These are phyloP conservation scores for Hamamelis virginiana DNA, from an alignment of 164 flowering plant species.

Conservation along the genomic window DNA sequence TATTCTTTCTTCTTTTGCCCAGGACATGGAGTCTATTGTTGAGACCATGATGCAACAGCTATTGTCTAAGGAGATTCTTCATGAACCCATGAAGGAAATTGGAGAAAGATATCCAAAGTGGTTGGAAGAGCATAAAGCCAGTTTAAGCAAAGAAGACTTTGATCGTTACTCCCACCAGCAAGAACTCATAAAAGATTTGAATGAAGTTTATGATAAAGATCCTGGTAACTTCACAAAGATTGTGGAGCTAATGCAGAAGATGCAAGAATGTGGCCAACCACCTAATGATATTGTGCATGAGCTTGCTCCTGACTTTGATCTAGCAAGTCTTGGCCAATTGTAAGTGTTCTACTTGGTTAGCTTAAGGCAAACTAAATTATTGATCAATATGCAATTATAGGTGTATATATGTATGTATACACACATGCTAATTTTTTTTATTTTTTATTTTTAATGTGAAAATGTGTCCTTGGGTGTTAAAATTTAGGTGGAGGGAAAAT, in stretches of 20 bases:
- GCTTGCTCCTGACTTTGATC: slow-evolving; percentile 90
- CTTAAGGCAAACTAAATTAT: not conserved
- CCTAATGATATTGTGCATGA: slow-evolving; percentile 91
- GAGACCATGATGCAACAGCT: slow-evolving; percentile 99
- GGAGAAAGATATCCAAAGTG: slow-evolving; percentile 92
- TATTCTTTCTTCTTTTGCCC: slow-evolving; percentile 11
- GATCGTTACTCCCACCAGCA: slow-evolving; percentile 69
- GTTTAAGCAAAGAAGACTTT: slow-evolving; percentile 71
- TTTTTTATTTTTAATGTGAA: no score
- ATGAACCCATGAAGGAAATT: slow-evolving; percentile 98
- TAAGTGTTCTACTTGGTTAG: slow-evolving; percentile 43
- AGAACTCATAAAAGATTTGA: slow-evolving; percentile 68
- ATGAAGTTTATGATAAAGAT: slow-evolving; percentile 74
- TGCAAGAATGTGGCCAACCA: slow-evolving; percentile 99
- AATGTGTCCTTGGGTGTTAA: no score
- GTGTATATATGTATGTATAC: no score
- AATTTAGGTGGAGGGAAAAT: no score
- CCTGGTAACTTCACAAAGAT: slow-evolving; percentile 78
- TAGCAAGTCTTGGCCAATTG: slow-evolving; percentile 78
- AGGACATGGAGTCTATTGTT: slow-evolving; percentile 97
- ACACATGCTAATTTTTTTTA: no score
- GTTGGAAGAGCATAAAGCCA: slow-evolving; percentile 74
- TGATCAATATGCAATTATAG: not conserved
- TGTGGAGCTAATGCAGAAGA: slow-evolving; percentile 94
- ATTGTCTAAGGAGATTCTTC: slow-evolving; percentile 89